Evolutionary conservation across 306 rosid species (phyloP).

Genomic region (Cicer arietinum): DNA sequence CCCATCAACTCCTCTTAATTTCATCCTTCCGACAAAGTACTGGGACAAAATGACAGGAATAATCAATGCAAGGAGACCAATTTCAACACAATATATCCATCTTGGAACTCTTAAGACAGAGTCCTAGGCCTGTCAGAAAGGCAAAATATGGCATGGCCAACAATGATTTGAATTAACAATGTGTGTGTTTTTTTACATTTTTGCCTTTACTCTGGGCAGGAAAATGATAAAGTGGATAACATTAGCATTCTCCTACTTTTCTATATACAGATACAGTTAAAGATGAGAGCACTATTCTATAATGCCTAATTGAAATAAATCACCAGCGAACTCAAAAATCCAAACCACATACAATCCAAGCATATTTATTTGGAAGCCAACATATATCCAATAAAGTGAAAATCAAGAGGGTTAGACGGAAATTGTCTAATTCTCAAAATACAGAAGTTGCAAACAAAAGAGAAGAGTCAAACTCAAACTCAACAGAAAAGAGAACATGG

Average conservation of each 20-base stretch:
- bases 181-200: background rate
- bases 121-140: too few species aligned
- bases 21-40: too few species aligned
- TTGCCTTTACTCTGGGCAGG: background rate
- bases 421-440: constrained; percentile 2
- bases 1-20: too few species aligned
- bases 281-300: background rate
- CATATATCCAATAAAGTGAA: background rate
- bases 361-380: background rate
- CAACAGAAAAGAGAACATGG: constrained; percentile 2
- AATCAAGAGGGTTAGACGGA: constrained; percentile 18
- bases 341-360: background rate
- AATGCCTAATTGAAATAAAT: constrained; percentile 5
- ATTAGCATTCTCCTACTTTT: background rate
- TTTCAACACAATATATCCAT: too few species aligned
- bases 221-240: background rate
- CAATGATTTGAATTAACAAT: too few species aligned
- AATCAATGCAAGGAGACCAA: too few species aligned
- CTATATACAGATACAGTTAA: too few species aligned
- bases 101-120: too few species aligned
- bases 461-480: background rate
- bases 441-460: constrained; percentile 19
- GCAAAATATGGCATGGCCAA: too few species aligned
- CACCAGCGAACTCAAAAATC: background rate
- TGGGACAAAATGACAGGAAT: too few species aligned